phyloP scores from a whole-genome alignment of 352 stramenopile genomes.

The Pythium monospermum region DNA sequence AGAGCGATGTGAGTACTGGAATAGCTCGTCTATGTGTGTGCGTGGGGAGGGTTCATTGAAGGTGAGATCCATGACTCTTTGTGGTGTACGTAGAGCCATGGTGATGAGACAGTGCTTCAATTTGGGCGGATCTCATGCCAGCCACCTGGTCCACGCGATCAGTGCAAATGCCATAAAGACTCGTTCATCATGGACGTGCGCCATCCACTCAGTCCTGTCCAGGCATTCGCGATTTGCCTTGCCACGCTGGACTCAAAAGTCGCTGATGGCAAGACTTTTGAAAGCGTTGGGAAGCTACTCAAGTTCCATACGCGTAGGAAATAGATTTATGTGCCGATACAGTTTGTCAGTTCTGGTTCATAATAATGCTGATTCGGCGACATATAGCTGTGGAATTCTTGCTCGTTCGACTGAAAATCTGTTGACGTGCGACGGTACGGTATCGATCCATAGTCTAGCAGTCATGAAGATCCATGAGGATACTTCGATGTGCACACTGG shows the following conservation, averaged over 20 bases:
- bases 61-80: no score
- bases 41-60: no score
- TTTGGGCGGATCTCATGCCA: constrained; percentile 65
- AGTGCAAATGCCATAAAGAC: constrained; percentile 77
- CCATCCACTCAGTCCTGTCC: constrained; percentile 75
- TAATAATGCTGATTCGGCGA: no score
- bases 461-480: no score
- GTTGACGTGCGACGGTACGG: no score
- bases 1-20: constrained; percentile 33
- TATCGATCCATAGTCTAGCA: no score
- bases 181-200: constrained; percentile 93
- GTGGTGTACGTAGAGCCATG: constrained; percentile 30
- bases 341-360: no score
- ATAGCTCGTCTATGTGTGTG: background rate
- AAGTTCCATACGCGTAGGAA: no score
- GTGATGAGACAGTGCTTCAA: constrained; percentile 42
- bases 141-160: constrained; percentile 32
- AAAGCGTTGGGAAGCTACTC: constrained; percentile 38
- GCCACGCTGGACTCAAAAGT: constrained; percentile 82
- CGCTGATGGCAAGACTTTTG: constrained; percentile 43
- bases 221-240: constrained; percentile 88
- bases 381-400: no score
- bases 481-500: no score
- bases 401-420: no score
- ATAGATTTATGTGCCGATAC: no score